Conservation (phyloP, 2,329 filamentous ascomycete genomes). For the Scedosporium aurantiacum region DNA sequence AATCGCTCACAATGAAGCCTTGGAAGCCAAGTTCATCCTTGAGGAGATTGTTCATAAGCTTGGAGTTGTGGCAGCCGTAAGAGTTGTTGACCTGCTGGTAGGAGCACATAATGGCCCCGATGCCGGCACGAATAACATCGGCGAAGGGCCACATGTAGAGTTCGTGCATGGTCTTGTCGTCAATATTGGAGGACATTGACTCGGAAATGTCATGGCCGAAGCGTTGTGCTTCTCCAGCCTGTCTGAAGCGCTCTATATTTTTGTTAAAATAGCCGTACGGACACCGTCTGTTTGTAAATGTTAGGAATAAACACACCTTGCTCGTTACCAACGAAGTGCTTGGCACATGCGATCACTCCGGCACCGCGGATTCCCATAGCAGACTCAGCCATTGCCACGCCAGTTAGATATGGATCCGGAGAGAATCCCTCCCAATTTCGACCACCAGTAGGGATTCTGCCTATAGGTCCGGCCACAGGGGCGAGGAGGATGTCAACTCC, state of each 20-base stretch:
- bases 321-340: conserved; percentile 65
- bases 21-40: conserved; percentile 75
- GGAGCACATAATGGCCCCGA: conserved; percentile 53
- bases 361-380: conserved; percentile 72
- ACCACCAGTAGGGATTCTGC: conserved; percentile 33
- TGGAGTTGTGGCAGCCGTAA: conserved; percentile 69
- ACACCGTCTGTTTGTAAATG: neutral
- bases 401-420: conserved; percentile 65
- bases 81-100: conserved; percentile 76
- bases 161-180: conserved; percentile 66
- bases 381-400: conserved; percentile 59
- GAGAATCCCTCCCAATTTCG: conserved; percentile 58
- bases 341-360: conserved; percentile 73
- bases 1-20: conserved; percentile 73
- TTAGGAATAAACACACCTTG: conserved; percentile 31
- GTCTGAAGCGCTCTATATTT: conserved; percentile 56
- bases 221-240: conserved; percentile 40
- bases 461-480: conserved; percentile 35
- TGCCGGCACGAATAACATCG: conserved; percentile 58
- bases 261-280: neutral
- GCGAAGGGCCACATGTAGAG: conserved; percentile 71
- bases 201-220: conserved; percentile 52
- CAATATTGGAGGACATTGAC: conserved; percentile 48
- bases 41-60: conserved; percentile 61
- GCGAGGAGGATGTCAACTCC: conserved; percentile 62